phyloP scores from a whole-genome alignment of 306 rosid genomes.

The Urtica urens region DNA sequence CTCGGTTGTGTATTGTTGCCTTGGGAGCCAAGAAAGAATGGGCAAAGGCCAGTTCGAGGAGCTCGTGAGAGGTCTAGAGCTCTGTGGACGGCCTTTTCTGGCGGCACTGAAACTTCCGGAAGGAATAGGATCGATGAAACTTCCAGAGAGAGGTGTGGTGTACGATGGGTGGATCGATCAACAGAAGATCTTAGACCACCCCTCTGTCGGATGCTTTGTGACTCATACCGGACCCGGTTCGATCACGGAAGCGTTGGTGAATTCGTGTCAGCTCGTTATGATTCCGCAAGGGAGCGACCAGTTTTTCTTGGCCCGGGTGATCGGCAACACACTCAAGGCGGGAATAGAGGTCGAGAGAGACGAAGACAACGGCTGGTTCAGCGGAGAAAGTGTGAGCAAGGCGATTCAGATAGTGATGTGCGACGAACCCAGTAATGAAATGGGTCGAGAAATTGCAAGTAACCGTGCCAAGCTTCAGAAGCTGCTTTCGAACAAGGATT shows the following conservation, averaged over 20 bases:
- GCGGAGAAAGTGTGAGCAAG: conserved; percentile 32
- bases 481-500: conserved; percentile 22
- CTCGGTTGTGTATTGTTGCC: conserved; percentile 46
- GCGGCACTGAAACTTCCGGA: conserved; percentile 37
- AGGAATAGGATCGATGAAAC: conserved; percentile 30
- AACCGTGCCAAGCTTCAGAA: conserved; percentile 42
- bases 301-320: conserved; percentile 36
- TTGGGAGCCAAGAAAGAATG: conserved; percentile 47
- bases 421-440: conserved; percentile 19
- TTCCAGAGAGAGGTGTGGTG: conserved; percentile 44
- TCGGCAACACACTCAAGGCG: conserved; percentile 36
- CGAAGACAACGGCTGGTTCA: conserved; percentile 48
- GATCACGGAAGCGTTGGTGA: conserved; percentile 41
- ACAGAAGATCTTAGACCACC: conserved; percentile 43
- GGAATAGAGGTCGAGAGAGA: conserved; percentile 54
- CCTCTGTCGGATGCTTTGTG: conserved; percentile 69
- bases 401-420: conserved; percentile 34
- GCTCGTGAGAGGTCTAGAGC: conserved; percentile 57
- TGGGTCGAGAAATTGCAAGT: conserved; percentile 25
- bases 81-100: conserved; percentile 41
- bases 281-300: conserved; percentile 52
- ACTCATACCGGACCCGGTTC: conserved; percentile 78
- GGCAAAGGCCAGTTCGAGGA: conserved; percentile 36
- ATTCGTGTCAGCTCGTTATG: conserved; percentile 41
- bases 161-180: conserved; percentile 62